These are phyloP conservation scores for Penicillium manginii DNA, from an alignment of 495 filamentous ascomycete species.

Conservation along the genomic window DNA sequence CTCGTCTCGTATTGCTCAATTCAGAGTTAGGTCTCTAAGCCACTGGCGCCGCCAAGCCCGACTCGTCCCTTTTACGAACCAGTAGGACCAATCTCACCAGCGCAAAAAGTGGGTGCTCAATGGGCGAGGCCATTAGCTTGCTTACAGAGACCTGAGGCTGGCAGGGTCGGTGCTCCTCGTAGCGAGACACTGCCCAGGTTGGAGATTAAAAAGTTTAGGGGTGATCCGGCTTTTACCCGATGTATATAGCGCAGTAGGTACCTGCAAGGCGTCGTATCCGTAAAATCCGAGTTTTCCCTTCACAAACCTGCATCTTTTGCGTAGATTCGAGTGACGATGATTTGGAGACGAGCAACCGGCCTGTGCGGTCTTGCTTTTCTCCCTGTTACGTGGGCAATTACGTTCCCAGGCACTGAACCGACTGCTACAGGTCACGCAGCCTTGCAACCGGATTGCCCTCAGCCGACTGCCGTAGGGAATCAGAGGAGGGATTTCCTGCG, in stretches of 20 bases:
- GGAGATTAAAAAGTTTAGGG: not conserved
- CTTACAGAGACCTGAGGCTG: not conserved
- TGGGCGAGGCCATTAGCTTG: not conserved
- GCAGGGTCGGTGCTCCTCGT: not conserved
- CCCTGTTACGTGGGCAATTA: not conserved
- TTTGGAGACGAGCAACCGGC: not conserved
- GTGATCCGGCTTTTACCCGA: not conserved
- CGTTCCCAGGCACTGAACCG: not conserved
- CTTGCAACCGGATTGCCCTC: conserved; percentile 9
- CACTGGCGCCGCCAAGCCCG: conserved; percentile 2
- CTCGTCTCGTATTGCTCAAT: not conserved
- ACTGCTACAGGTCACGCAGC: conserved; percentile 6
- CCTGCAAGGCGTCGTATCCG: not conserved
- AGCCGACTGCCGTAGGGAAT: not conserved
- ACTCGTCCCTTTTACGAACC: not conserved
- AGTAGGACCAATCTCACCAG: not conserved
- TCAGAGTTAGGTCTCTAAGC: not conserved
- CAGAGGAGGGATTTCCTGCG: not conserved
- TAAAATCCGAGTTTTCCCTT: not conserved
- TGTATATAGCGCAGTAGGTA: conserved; percentile 13
- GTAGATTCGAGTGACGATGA: not conserved
- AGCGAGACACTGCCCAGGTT: not conserved
- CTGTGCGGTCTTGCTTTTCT: conserved; percentile 7
- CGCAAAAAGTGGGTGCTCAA: not conserved
- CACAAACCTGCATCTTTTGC: not conserved